Evolutionary conservation across 2,329 filamentous ascomycete genomes (phyloP), one percentile per base, ranked within the genome.

Genomic region (Malbranchea cinnamomea): DNA sequence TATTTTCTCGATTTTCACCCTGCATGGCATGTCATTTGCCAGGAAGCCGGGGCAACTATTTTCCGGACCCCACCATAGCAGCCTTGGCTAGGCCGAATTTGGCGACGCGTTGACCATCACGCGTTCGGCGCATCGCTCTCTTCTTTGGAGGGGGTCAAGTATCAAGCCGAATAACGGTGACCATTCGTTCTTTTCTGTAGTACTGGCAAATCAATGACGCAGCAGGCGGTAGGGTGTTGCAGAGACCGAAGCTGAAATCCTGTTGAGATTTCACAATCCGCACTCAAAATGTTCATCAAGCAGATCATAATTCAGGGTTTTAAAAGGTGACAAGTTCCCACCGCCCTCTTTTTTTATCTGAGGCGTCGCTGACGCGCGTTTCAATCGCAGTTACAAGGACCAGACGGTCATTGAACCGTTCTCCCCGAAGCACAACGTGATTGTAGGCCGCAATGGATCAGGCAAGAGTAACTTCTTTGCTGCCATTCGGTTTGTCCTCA

Each of bases 241-340:
- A n/a, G n/a, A n/a, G n/a, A n/a, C n/a, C n/a, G 11, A 26, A 7
- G 6, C 14, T 7, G 7, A n/a, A 26, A 6, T 27, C 22, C 22
- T 21, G 12, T 19, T 14, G 24, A n/a, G 21, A 17, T 11, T 5
- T 20, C 18, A 12, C 14, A 16, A 17, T 5, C 13, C 20, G n/a
- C 15, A n/a, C 7, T n/a, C 54, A 67, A 53, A 45, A 93, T 94
- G 85, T 89, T 91, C 65, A 94, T 98, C 70, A 98, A 98, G 60
- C 89, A 98, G 65, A 94, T 95, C 57, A 95, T 94, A 57, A 95
- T 98, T 53, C 89, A 98, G 59, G 89, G 89, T 74, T 98, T 98
- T 64, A 98, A 98, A 63, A 94, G 84, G 84, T 91, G 22, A 25
- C 12, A 22, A 11, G 6, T 6, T 18, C 4, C 23, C 6, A 25